phyloP scores from a whole-genome alignment of 1,139 yeast species.

The Taphrina betulina region DNA sequence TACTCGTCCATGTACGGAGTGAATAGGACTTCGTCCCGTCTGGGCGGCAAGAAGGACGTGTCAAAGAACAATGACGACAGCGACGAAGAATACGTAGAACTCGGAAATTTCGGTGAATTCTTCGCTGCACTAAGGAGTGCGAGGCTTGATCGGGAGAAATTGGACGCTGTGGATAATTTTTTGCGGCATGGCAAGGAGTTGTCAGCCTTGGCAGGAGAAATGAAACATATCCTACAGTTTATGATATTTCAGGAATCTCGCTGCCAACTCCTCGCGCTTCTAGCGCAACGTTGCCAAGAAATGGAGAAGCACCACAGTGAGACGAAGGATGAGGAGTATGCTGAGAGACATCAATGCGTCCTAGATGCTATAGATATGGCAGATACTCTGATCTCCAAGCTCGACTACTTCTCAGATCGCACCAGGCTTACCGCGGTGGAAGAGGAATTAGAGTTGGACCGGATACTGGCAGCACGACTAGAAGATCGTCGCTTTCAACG shows the following conservation, averaged over 20 bases:
- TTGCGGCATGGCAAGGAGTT: slow-evolving; percentile 32
- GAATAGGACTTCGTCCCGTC: background rate
- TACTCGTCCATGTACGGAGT: slow-evolving; percentile 3
- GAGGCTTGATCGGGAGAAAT: slow-evolving; percentile 39
- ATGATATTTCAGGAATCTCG: slow-evolving; percentile 39
- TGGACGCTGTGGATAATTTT: slow-evolving; percentile 37
- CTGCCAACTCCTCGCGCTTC: slow-evolving; percentile 35
- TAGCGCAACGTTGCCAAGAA: slow-evolving; percentile 16
- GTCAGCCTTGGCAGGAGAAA: slow-evolving; percentile 23
- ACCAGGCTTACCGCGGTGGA: slow-evolving; percentile 9
- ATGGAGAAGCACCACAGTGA: slow-evolving; percentile 1
- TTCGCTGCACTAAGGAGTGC: slow-evolving; percentile 33
- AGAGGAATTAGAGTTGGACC: slow-evolving; percentile 23
- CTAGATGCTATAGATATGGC: slow-evolving; percentile 26
- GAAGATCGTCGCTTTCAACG: too few relatives aligned
- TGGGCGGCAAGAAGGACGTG: background rate
- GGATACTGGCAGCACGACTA: slow-evolving; percentile 9
- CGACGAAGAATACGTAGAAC: background rate
- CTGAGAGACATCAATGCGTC: slow-evolving; percentile 11
- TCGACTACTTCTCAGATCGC: slow-evolving; percentile 22
- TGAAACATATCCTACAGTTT: slow-evolving; percentile 35
- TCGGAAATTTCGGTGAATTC: slow-evolving; percentile 34
- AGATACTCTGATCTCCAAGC: slow-evolving; percentile 12
- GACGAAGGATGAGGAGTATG: background rate
- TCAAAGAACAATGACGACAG: background rate